Evolutionary conservation across 176 grass and related monocot genomes (phyloP).

Genomic region (Phoenix dactylifera): DNA sequence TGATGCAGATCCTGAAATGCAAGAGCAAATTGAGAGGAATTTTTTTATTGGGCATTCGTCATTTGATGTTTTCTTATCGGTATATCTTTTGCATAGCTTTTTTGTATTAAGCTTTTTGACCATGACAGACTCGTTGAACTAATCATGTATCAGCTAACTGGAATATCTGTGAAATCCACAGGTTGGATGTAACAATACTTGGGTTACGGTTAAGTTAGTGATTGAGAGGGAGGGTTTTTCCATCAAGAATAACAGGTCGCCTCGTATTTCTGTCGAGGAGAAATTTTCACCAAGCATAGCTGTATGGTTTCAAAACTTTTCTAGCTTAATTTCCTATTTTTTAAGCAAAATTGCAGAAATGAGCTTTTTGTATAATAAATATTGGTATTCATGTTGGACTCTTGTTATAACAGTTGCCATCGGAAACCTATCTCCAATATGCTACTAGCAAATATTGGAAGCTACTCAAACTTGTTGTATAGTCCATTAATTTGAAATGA

Average conservation of each 20-base stretch:
- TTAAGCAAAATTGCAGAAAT: too few relatives aligned
- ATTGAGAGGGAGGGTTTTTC: constrained; percentile 16
- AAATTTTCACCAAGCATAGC: constrained; percentile 17
- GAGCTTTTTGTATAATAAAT: too few relatives aligned
- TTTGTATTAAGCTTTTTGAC: not conserved
- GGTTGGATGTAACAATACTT: not conserved
- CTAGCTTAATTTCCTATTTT: too few relatives aligned
- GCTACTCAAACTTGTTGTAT: too few relatives aligned
- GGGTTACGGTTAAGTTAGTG: constrained; percentile 9
- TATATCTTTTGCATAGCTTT: constrained; percentile 3
- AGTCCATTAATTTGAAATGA: too few relatives aligned
- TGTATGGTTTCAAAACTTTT: constrained; percentile 6
- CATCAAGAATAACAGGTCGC: constrained; percentile 9
- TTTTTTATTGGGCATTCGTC: constrained; percentile 18
- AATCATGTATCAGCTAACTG: too few relatives aligned
- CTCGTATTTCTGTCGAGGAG: not conserved
- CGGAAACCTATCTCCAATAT: too few relatives aligned
- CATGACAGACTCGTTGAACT: not conserved
- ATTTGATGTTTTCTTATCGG: constrained; percentile 21
- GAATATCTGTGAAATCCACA: too few relatives aligned
- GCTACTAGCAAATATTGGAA: too few relatives aligned
- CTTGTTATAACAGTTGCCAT: too few relatives aligned
- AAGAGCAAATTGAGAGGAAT: constrained; percentile 16
- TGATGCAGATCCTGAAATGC: constrained; percentile 24
- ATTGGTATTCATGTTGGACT: too few relatives aligned